Evolutionary conservation across 495 filamentous ascomycete species (phyloP).

Genomic region (Pseudomonodictys pantanalensis): DNA sequence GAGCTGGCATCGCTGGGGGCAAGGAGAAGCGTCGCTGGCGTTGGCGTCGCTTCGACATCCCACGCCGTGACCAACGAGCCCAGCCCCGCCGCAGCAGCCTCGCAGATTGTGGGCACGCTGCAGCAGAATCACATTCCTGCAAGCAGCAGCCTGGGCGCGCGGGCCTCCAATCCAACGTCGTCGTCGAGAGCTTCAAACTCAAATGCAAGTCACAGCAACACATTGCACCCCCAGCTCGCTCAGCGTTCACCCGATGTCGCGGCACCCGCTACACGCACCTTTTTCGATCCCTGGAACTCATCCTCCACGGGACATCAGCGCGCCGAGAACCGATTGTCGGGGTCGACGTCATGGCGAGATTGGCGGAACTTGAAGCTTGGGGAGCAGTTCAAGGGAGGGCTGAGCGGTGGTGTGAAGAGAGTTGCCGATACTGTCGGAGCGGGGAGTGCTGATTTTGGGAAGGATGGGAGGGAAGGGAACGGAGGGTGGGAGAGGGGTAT

Average conservation of each 20-base stretch:
- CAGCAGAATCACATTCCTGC: no score
- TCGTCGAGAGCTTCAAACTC: no score
- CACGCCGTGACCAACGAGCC: no score
- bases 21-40: no score
- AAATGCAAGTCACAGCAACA: no score
- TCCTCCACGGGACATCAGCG: constrained; percentile 77
- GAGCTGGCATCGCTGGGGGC: no score
- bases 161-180: no score
- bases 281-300: constrained; percentile 81
- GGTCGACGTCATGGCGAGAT: constrained; percentile 66
- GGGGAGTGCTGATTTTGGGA: constrained; percentile 42
- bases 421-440: constrained; percentile 59
- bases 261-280: constrained; percentile 49
- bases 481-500: constrained; percentile 46
- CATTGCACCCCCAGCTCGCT: constrained; percentile 40
- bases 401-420: constrained; percentile 47
- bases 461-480: constrained; percentile 45
- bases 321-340: constrained; percentile 58
- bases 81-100: no score
- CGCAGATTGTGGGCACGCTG: no score
- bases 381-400: constrained; percentile 60
- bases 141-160: no score
- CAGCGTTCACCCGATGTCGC: constrained; percentile 36
- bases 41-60: no score
- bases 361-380: constrained; percentile 64